Base-by-base conservation (phyloP, 805 yeast genomes). In the Tetrapisispora arboricola region DNA sequence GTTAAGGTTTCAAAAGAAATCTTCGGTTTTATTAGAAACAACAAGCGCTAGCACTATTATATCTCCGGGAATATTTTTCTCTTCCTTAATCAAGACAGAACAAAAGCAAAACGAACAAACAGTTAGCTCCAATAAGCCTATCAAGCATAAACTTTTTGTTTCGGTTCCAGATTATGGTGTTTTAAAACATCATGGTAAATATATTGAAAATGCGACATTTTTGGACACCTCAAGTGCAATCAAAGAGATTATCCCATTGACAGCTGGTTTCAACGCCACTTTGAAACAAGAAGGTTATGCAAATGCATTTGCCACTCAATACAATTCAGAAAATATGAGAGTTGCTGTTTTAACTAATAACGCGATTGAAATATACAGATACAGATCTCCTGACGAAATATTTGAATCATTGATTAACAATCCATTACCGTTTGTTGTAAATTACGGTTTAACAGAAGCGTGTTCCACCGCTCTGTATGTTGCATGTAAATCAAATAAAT, bases 391-490 rank as follows among this genome's bases (percentile, higher is more conserved):
- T 6, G 88, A 81, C 56, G 73, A 80, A 57, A 72, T 86, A 5
- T 72, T 90, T 47, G 82, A 81, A 54, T 62, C 81, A 0, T 64
- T 84, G 42, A 76, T 78, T 38, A 88, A 80, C 30, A 78, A 82
- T 17, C 73, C 84, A 39, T 71, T 78, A 39, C 72, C 79, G 39
- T 85, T 85, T 55, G 76, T 80, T 15, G 73, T 75, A 36, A 80
- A 83, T 41, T 87, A 86, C 58, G 96, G 97, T 6, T 72, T 80
- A 39, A 78, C 84, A 39, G 98, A 94, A 59, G 80, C 94, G 3
- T 90, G 96, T 55, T 80, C 95, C 0, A 79, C 92, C 1, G 83
- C 96, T 10, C 68, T 92, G 38, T 82, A 83, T 48, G 76, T 86
- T 39, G 84, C 95, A 1, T 83, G 94, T 54, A 78, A 84, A 42